Percentiles rank a stretch among this genome's conserved stretches.
phyloP scores from a whole-genome alignment of 768 basidiomycete genomes.

The Russula sp. region DNA sequence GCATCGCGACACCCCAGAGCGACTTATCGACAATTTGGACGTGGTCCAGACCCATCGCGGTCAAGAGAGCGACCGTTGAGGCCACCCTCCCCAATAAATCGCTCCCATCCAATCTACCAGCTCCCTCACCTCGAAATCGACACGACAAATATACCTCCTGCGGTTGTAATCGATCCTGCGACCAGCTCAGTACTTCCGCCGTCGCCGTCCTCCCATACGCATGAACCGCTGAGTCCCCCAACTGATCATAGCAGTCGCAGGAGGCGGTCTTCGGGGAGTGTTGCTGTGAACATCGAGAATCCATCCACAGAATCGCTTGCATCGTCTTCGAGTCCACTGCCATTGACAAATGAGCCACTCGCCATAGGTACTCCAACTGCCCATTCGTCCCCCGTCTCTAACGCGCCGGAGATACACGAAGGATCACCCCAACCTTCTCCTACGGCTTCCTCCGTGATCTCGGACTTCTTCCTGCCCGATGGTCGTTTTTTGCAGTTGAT shows the following conservation, averaged over 20 bases:
- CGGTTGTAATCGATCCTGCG: background rate
- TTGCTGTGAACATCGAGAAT: background rate
- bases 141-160: background rate
- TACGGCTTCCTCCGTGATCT: background rate
- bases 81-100: background rate
- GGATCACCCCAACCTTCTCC: background rate
- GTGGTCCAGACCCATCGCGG: background rate
- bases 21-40: conserved; percentile 5
- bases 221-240: background rate
- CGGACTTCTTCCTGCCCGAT: background rate
- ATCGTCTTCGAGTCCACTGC: background rate
- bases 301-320: conserved; percentile 12
- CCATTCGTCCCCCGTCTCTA: background rate
- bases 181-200: background rate
- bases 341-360: background rate
- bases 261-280: conserved; percentile 4
- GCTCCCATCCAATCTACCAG: background rate
- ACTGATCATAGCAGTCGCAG: background rate
- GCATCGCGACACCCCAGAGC: background rate
- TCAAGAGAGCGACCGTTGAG: conserved; percentile 1
- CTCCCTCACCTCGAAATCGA: conserved; percentile 1
- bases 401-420: background rate
- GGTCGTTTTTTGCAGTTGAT: background rate
- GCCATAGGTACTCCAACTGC: background rate
- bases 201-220: background rate